Base-by-base conservation (phyloP, 2,329 filamentous ascomycete genomes). In the Alternaria brassicicola region DNA sequence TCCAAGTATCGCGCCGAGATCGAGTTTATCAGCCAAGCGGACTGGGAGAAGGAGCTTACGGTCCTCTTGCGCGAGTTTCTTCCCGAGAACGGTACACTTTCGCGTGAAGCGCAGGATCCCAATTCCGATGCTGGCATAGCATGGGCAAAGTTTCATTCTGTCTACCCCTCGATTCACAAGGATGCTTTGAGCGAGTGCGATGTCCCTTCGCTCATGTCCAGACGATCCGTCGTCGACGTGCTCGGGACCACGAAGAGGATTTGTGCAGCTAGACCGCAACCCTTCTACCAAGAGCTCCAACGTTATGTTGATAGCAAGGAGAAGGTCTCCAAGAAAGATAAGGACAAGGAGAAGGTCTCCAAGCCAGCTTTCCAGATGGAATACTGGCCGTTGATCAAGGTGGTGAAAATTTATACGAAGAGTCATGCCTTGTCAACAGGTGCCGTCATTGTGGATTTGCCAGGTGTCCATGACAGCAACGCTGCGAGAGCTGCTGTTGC, bases 391-490 rank as follows among this genome's bases (percentile, higher is more conserved):
- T 72, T 86, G 33, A 83, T 86, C 64, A 84, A 83, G 59, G 81
- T 83, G 1, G 83, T 86, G 25, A 79, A 81, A 35, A 79, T 86
- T 28, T 83, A 81, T 61, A 78, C 79, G 6, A 86, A 83, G 67
- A 78, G 83, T 0, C 70, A 79, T 10, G 82, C 79, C 1, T 70
- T 87, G 4, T 79, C 81, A 0, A 85, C 84, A 13, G 84, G 85
- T 4, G 83, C 83, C 3, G 80, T 84, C 2, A 78, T 86, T 52
- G 85, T 86, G 13, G 84, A 89, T 68, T 73, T 89, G 9, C 86
- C 86, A 5, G 85, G 86, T 39, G 79, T 85, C 1, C 81, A 85
- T 13, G 86, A 89, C 65, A 82, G 82, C 1, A 89, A 89, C 66
- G 81, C 84, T 4, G 86, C 86, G 33, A 80, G 86, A 48, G 81